Conservation (phyloP, 805 yeast genomes). For the Saccharomycopsis capsularis region DNA sequence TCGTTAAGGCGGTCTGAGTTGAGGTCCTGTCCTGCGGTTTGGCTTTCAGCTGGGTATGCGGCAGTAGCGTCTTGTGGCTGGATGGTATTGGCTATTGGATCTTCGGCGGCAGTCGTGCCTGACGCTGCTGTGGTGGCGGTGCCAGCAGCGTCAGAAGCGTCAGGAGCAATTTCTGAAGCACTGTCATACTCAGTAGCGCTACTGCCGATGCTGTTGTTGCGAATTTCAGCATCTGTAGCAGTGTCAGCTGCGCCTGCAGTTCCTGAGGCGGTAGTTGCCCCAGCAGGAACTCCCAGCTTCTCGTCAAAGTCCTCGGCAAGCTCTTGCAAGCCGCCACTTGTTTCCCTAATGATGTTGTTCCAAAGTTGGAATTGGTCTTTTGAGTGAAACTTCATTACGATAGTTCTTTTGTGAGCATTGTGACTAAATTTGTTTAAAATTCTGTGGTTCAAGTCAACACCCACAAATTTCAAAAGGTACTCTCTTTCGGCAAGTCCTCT, state of each 20-base stretch:
- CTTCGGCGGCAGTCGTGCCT: neutral
- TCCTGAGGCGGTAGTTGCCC: neutral
- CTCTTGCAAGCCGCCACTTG: constrained; percentile 19
- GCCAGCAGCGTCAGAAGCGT: constrained; percentile 1
- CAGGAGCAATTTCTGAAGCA: neutral
- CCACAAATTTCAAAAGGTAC: constrained; percentile 18
- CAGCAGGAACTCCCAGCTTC: neutral
- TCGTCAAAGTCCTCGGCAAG: constrained; percentile 17
- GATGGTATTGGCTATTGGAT: neutral
- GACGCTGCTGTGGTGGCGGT: neutral
- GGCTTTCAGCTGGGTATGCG: neutral
- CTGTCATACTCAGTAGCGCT: neutral
- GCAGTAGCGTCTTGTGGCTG: neutral
- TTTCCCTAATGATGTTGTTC: constrained; percentile 19
- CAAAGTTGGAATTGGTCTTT: constrained; percentile 18
- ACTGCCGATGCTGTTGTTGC: neutral
- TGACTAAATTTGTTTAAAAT: constrained; percentile 19
- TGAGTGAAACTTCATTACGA: constrained; percentile 16
- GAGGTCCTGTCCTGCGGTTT: constrained; percentile 5
- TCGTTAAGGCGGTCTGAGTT: constrained; percentile 12
- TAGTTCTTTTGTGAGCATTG: constrained; percentile 21
- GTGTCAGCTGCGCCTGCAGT: constrained; percentile 5
- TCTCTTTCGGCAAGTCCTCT: neutral
- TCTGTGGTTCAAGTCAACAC: constrained; percentile 19
- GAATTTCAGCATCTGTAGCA: neutral